Conservation (phyloP, 116 monocot species). For the Zostera marina region DNA sequence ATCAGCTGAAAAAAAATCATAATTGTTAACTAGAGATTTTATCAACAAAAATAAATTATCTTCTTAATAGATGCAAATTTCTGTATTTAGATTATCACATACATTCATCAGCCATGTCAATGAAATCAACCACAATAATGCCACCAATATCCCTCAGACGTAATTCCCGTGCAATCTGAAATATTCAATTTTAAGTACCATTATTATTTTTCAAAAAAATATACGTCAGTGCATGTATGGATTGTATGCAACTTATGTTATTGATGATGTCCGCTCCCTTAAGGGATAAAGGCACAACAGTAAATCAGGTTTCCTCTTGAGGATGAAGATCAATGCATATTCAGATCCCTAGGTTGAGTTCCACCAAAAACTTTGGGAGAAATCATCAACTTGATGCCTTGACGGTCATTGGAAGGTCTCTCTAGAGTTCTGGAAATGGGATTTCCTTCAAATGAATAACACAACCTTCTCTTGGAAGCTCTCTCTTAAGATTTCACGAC, state of each 20-base stretch:
- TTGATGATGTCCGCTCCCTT: no score
- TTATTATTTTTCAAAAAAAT: background rate
- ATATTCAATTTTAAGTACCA: conserved; percentile 2
- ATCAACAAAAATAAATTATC: background rate
- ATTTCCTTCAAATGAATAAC: no score
- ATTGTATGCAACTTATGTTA: no score
- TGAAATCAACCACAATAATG: conserved; percentile 95
- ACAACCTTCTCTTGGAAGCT: no score
- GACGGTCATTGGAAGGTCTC: no score
- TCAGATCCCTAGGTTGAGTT: no score
- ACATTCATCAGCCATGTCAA: conserved; percentile 89
- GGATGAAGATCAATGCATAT: no score
- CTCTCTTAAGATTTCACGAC: no score
- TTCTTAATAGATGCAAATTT: background rate
- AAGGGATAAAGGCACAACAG: no score
- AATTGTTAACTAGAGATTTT: background rate
- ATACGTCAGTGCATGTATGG: background rate
- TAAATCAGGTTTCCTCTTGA: background rate
- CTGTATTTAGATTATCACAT: conserved; percentile 19
- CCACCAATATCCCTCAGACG: conserved; percentile 96
- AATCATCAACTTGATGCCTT: no score
- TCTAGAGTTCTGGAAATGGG: no score
- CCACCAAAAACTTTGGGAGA: no score
- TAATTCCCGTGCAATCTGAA: conserved; percentile 86
- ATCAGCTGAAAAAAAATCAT: background rate